phyloP scores from a whole-genome alignment of 345 rosid species.

The Cardamine occulta region DNA sequence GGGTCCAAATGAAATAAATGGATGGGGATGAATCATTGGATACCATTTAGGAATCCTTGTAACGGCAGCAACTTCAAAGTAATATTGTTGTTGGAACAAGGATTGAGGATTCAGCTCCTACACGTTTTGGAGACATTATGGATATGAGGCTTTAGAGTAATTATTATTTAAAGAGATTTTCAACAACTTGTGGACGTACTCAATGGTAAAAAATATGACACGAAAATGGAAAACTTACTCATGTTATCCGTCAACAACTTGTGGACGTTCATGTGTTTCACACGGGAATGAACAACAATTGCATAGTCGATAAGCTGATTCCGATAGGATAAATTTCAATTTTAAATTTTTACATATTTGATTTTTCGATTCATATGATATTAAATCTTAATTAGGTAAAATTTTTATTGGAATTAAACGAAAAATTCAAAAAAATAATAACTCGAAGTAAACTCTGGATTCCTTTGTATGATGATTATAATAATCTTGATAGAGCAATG shows the following conservation, averaged over 20 bases:
- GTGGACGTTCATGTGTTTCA: not conserved
- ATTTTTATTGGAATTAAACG: not conserved
- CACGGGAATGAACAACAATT: not conserved
- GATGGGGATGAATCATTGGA: not conserved
- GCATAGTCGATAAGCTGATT: too few species aligned
- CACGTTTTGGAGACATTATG: not conserved
- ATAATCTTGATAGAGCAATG: not conserved
- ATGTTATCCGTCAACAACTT: too few species aligned
- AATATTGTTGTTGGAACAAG: not conserved
- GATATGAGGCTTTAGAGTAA: not conserved
- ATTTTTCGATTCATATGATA: not conserved
- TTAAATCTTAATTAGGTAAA: not conserved
- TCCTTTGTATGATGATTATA: constrained; percentile 4
- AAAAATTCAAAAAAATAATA: not conserved
- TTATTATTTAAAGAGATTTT: not conserved
- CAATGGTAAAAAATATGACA: not conserved
- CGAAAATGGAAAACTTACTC: not conserved
- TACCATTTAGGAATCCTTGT: not conserved
- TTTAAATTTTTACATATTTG: too few species aligned
- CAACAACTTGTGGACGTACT: not conserved
- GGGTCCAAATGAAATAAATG: not conserved
- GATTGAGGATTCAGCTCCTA: not conserved
- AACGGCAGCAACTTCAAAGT: not conserved
- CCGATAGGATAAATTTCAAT: too few species aligned
- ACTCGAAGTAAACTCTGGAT: not conserved